Evolutionary conservation across 163 green algal genomes (phyloP), one percentile per base, ranked within the genome.

Genomic region (Picocystis sp.): DNA sequence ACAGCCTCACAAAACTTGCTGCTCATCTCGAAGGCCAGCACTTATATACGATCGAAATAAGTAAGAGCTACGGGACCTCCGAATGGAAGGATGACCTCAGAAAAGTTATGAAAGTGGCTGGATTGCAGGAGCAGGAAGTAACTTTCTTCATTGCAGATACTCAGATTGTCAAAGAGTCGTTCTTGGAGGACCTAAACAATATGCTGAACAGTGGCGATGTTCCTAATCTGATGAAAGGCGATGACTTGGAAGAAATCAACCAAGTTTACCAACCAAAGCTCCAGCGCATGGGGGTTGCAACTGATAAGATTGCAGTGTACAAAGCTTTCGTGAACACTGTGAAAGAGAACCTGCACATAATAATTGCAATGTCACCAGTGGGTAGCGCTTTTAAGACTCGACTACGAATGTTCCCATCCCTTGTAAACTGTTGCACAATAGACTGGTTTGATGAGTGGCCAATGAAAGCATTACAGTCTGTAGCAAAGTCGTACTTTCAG

Each of bases 351-450:
- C 69, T 91, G 50, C 81, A 91, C 70, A 43, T 87, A 22, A 80
- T 91, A 48, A 70, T 91, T 52, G 79, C 68, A 65, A 86, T 91
- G 70, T 75, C 54, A n/a, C 81, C 81, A 17, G 72, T 91, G 43
- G 78, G 78, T 11, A 80, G 86, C 53, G 76, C 69, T 17, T 91
- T 91, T 73, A 62, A 78, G 11, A 79, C 78, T 62, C 71, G 81
- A 12, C 67, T 89, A 66, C 73, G 81, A 55, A 91, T 89, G 80
- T 91, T 91, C 65, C 81, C 81, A 13, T 60, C 74, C 22, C 67
- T 91, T n/a, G 76, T 91, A 54, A 87, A 87, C 68, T 86, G 80
- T 77, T 84, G 74, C 66, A 87, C 80, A 22, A 87, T 90, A 50
- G 80, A 91, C 76, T 91, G 78, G 77, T 83, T 83, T 74, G 58